Evolutionary conservation across 2,329 filamentous ascomycete species (phyloP).

Genomic region (Anthostomella pinea): DNA sequence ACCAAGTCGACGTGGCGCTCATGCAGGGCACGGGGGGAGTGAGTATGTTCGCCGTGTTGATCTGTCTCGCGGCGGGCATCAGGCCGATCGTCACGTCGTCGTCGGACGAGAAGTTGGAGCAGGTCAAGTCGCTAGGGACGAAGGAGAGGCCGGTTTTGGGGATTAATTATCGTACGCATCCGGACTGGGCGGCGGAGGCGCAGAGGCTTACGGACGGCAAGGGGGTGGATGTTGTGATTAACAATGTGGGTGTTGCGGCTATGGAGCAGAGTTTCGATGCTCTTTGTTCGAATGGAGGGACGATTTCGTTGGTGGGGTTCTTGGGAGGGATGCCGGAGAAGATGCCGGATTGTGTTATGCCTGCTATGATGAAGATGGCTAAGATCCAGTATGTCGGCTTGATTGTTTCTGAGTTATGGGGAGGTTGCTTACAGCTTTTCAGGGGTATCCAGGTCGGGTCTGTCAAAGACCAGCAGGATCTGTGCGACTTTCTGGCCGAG

Average conservation of each 20-base stretch:
- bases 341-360: neutral
- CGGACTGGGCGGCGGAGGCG: constrained; percentile 17
- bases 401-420: neutral
- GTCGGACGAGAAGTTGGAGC: constrained; percentile 25
- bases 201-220: constrained; percentile 19
- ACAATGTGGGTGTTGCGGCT: constrained; percentile 14
- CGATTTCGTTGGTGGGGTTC: neutral
- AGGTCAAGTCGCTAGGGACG: constrained; percentile 18
- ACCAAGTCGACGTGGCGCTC: no score
- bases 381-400: neutral
- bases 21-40: constrained; percentile 28
- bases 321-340: neutral
- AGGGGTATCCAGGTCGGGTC: neutral
- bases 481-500: neutral
- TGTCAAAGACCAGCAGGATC: neutral
- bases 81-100: constrained; percentile 30
- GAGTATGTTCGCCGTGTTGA: constrained; percentile 24
- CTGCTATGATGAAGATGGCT: neutral
- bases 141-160: constrained; percentile 16
- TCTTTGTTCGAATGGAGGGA: neutral
- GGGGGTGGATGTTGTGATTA: constrained; percentile 28
- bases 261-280: neutral
- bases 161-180: constrained; percentile 26
- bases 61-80: constrained; percentile 23
- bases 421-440: neutral